phyloP scores from a whole-genome alignment of 2,329 filamentous ascomycete genomes.

The Orbilia blumenaviensis region DNA sequence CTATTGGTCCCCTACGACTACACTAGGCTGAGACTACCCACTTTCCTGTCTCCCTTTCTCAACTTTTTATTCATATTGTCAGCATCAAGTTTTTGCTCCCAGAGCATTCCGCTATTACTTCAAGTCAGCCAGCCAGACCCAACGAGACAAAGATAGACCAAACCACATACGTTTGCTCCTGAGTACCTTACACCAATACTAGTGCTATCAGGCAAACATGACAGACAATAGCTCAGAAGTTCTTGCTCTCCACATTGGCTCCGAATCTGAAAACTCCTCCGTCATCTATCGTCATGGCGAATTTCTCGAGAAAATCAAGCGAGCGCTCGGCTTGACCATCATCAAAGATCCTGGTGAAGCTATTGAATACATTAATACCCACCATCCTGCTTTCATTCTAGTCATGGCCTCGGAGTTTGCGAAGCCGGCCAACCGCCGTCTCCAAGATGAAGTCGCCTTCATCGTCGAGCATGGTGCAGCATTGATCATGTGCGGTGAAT shows the following conservation, averaged over 20 bases:
- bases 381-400: conserved; percentile 20
- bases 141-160: too few species aligned
- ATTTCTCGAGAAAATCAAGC: not conserved
- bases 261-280: not conserved
- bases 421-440: conserved; percentile 1
- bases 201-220: too few species aligned
- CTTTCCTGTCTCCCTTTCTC: not conserved
- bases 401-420: conserved; percentile 28
- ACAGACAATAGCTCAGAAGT: conserved; percentile 20
- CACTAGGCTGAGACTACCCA: not conserved
- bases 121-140: too few species aligned
- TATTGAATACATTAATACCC: not conserved
- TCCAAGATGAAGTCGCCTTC: conserved; percentile 22
- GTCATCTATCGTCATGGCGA: conserved; percentile 10
- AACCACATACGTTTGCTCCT: too few species aligned
- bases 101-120: too few species aligned
- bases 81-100: too few species aligned
- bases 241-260: conserved; percentile 8
- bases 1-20: too few species aligned
- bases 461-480: conserved; percentile 12
- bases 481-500: conserved; percentile 41
- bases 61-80: too few species aligned
- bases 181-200: too few species aligned
- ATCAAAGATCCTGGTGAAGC: not conserved
- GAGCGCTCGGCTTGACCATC: not conserved